phyloP scores from a whole-genome alignment of 495 filamentous ascomycete genomes.

The Daldinia concentrica region DNA sequence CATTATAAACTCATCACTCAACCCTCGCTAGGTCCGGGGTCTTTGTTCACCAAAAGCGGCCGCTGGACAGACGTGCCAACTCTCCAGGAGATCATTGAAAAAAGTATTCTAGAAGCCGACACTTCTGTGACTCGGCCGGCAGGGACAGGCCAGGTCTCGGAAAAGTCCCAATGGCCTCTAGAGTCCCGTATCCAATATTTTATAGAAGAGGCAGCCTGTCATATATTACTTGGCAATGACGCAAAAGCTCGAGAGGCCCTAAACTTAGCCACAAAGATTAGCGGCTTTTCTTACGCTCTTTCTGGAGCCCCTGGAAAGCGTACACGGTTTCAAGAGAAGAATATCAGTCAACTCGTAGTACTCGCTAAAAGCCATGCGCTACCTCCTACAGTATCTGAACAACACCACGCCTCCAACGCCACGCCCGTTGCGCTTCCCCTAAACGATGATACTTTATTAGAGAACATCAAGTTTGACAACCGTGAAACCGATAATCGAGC shows the following conservation, averaged over 20 bases:
- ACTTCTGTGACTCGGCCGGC: slow-evolving; percentile 49
- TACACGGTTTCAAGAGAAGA: slow-evolving; percentile 90
- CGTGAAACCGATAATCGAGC: slow-evolving; percentile 50
- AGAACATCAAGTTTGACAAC: slow-evolving; percentile 81
- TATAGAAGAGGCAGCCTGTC: slow-evolving; percentile 81
- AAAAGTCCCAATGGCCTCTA: slow-evolving; percentile 42
- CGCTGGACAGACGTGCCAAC: slow-evolving; percentile 61
- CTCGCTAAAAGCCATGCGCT: slow-evolving; percentile 74
- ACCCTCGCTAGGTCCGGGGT: slow-evolving; percentile 65
- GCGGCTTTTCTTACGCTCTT: slow-evolving; percentile 81
- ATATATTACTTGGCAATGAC: slow-evolving; percentile 88
- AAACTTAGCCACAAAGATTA: slow-evolving; percentile 66
- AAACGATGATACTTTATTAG: slow-evolving; percentile 93
- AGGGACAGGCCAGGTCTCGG: slow-evolving; percentile 45
- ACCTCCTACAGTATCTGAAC: neutral
- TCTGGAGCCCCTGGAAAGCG: slow-evolving; percentile 89
- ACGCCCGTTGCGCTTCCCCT: slow-evolving; percentile 74
- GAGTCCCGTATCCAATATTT: slow-evolving; percentile 69
- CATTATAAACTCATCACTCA: slow-evolving; percentile 91
- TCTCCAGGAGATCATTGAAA: slow-evolving; percentile 60
- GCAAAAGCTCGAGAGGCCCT: slow-evolving; percentile 76
- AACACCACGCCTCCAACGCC: slow-evolving; percentile 20
- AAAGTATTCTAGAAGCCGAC: slow-evolving; percentile 36
- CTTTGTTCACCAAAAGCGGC: slow-evolving; percentile 52
- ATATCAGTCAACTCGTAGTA: slow-evolving; percentile 90